Evolutionary conservation across 1,284 basidiomycete species (phyloP).

Genomic region (Boletellus dicymbophilus): DNA sequence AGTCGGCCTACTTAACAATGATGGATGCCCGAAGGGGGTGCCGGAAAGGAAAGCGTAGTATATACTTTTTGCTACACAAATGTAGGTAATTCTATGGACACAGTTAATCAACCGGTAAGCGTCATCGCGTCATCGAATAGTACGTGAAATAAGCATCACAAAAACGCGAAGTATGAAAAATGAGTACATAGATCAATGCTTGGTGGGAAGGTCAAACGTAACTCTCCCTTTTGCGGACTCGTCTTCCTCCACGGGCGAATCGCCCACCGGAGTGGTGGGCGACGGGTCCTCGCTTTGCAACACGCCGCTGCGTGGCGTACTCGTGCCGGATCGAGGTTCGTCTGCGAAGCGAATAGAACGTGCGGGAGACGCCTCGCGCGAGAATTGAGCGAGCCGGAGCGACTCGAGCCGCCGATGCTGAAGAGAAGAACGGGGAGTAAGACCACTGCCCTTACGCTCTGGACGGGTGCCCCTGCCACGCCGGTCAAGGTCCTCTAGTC

Average conservation of each 20-base stretch:
- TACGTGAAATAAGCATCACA: no score
- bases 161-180: no score
- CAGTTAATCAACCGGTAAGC: no score
- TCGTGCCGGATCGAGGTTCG: slow-evolving; percentile 21
- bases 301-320: slow-evolving; percentile 18
- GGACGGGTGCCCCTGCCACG: slow-evolving; percentile 26
- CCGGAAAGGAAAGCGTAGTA: no score
- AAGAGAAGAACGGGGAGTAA: slow-evolving; percentile 24
- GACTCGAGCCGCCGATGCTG: slow-evolving; percentile 34
- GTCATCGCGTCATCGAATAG: no score
- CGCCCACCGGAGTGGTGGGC: slow-evolving; percentile 5
- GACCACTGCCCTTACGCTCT: slow-evolving; percentile 14
- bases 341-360: slow-evolving; percentile 35
- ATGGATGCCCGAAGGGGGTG: no score
- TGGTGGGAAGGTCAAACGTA: slow-evolving; percentile 19
- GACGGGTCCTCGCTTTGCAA: slow-evolving; percentile 20
- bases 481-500: slow-evolving; percentile 10
- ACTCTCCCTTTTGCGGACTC: slow-evolving; percentile 17
- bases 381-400: slow-evolving; percentile 14
- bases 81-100: no score
- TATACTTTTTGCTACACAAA: no score
- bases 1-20: no score
- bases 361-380: slow-evolving; percentile 32
- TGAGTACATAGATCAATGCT: slow-evolving; percentile 5
- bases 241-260: slow-evolving; percentile 16